These are phyloP conservation scores for Aspergillus ruber DNA, from an alignment of 2,329 filamentous ascomycete species.

Conservation along the genomic window DNA sequence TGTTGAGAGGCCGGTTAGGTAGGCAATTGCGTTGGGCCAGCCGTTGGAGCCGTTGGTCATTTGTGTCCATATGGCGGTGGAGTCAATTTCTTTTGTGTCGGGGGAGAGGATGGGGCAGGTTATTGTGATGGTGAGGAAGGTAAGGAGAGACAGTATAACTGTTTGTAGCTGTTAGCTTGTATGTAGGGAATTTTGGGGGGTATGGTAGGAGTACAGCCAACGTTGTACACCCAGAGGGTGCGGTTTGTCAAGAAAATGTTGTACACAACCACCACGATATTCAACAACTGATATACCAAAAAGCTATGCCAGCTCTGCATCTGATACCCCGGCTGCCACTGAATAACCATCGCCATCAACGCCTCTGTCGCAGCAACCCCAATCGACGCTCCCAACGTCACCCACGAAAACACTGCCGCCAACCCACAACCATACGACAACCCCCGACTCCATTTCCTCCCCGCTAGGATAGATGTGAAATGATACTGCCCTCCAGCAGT, in stretches of 20 bases:
- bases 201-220: too few relatives aligned
- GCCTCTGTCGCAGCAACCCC: slow-evolving; percentile 11
- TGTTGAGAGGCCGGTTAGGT: slow-evolving; percentile 17
- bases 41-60: slow-evolving; percentile 16
- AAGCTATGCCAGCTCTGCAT: slow-evolving; percentile 16
- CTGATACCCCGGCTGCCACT: slow-evolving; percentile 14
- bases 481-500: slow-evolving; percentile 26
- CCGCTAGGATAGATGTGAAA: slow-evolving; percentile 22
- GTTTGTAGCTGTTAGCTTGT: background rate
- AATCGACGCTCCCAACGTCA: slow-evolving; percentile 16
- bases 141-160: slow-evolving; percentile 16
- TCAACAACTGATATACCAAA: slow-evolving; percentile 16
- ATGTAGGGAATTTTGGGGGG: too few relatives aligned
- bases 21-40: slow-evolving; percentile 19
- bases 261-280: slow-evolving; percentile 10
- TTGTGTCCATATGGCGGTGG: slow-evolving; percentile 10
- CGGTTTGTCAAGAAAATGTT: slow-evolving; percentile 15
- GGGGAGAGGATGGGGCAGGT: slow-evolving; percentile 15
- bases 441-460: slow-evolving; percentile 16
- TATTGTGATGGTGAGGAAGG: slow-evolving; percentile 15
- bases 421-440: slow-evolving; percentile 17
- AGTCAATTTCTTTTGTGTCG: slow-evolving; percentile 5
- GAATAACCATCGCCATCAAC: slow-evolving; percentile 17
- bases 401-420: slow-evolving; percentile 16
- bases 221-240: slow-evolving; percentile 18